Evolutionary conservation across 768 basidiomycete genomes (phyloP).

Genomic region (Suillus tomentosus): DNA sequence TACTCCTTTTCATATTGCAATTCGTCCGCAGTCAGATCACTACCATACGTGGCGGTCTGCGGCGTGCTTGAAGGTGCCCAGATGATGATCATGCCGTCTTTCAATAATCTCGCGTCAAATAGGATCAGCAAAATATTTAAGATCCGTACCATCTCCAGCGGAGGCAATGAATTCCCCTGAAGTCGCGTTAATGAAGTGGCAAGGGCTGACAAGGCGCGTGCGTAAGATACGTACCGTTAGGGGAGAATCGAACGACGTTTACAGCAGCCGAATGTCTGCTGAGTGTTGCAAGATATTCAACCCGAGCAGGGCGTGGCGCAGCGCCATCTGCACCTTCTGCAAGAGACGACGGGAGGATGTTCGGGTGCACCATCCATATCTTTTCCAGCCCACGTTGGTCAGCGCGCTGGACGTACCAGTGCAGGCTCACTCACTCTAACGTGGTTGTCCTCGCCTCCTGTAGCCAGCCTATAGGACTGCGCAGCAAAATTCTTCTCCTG

Average conservation of each 20-base stretch:
- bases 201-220: neutral
- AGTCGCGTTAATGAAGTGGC: constrained; percentile 4
- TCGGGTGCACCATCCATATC: constrained; percentile 96
- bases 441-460: constrained; percentile 95
- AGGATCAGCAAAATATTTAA: constrained; percentile 12
- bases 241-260: constrained; percentile 95
- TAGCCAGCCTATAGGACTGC: constrained; percentile 89
- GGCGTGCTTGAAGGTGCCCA: constrained; percentile 87
- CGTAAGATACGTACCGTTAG: constrained; percentile 65
- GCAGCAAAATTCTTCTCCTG: constrained; percentile 58
- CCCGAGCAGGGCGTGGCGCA: constrained; percentile 70
- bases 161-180: constrained; percentile 91
- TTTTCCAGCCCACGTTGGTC: constrained; percentile 31
- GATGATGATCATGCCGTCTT: constrained; percentile 96
- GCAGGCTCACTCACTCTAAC: constrained; percentile 73
- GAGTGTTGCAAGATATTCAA: constrained; percentile 95
- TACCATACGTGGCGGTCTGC: constrained; percentile 75
- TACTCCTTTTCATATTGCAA: constrained; percentile 89
- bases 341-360: constrained; percentile 71
- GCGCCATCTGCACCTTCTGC: constrained; percentile 37
- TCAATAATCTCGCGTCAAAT: constrained; percentile 10
- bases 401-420: constrained; percentile 15
- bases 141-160: constrained; percentile 87
- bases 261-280: constrained; percentile 92
- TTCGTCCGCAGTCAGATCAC: constrained; percentile 77